Percentiles rank a stretch among this genome's conserved stretches.
Evolutionary conservation across 257 asterid species (phyloP).

Genomic region (Solanum rostratum): DNA sequence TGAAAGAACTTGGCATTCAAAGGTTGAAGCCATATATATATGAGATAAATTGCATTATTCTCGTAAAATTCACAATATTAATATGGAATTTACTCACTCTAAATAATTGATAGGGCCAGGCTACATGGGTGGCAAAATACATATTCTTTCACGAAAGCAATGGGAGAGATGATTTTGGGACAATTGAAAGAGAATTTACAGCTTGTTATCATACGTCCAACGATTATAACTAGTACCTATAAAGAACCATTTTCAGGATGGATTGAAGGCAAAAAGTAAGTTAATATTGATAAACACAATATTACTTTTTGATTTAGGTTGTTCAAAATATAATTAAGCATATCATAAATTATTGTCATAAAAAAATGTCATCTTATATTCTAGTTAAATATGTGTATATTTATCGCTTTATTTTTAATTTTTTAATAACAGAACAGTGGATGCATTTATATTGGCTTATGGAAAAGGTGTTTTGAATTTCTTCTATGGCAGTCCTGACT

Average conservation of each 20-base stretch:
- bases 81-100: not conserved
- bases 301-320: too few species aligned
- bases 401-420: too few species aligned
- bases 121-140: slow-evolving; percentile 58
- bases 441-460: slow-evolving; percentile 6
- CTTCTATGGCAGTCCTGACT: slow-evolving; percentile 36
- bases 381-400: too few species aligned
- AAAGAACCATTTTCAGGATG: slow-evolving; percentile 23
- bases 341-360: too few species aligned
- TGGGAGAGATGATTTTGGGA: slow-evolving; percentile 44
- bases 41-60: too few species aligned
- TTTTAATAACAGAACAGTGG: not conserved
- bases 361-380: not conserved
- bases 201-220: slow-evolving; percentile 37
- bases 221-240: slow-evolving; percentile 38
- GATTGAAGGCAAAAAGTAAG: not conserved
- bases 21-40: slow-evolving; percentile 13
- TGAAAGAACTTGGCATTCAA: slow-evolving; percentile 46
- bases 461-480: slow-evolving; percentile 34
- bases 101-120: slow-evolving; percentile 24
- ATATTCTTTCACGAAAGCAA: slow-evolving; percentile 48
- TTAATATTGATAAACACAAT: too few species aligned
- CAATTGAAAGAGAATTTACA: slow-evolving; percentile 1
- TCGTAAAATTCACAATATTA: not conserved
- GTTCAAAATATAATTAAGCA: too few species aligned